These are phyloP conservation scores for Acrocalymma vagum DNA, from an alignment of 2,329 filamentous ascomycete species.

Conservation along the genomic window DNA sequence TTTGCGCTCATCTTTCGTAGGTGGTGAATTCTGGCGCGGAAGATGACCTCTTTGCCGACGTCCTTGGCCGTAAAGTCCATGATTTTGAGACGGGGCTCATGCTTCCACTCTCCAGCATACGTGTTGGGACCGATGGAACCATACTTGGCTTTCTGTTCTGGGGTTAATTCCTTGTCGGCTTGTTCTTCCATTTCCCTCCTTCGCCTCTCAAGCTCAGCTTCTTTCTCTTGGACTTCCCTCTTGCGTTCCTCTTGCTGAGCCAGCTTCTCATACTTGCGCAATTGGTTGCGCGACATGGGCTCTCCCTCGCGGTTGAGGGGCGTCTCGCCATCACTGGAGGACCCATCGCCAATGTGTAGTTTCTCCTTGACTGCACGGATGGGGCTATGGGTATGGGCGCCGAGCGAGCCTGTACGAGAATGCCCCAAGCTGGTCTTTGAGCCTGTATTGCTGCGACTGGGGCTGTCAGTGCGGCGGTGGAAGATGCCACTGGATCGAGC, in stretches of 20 bases:
- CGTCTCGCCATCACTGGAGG: slow-evolving; percentile 41
- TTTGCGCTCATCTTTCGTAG: slow-evolving; percentile 82
- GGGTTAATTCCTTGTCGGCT: slow-evolving; percentile 63
- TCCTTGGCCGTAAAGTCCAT: slow-evolving; percentile 61
- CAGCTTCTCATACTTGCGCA: slow-evolving; percentile 57
- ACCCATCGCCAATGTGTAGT: slow-evolving; percentile 45
- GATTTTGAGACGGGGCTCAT: slow-evolving; percentile 59
- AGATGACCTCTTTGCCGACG: slow-evolving; percentile 68
- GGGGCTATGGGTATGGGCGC: slow-evolving; percentile 41
- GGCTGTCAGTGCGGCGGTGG: slow-evolving; percentile 46
- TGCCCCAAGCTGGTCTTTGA: slow-evolving; percentile 27
- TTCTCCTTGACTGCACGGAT: slow-evolving; percentile 51
- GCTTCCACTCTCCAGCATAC: slow-evolving; percentile 61
- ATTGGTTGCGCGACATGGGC: slow-evolving; percentile 58
- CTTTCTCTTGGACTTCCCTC: slow-evolving; percentile 53
- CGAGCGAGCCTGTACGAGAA: slow-evolving; percentile 32
- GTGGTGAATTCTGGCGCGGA: slow-evolving; percentile 79
- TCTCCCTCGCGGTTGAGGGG: slow-evolving; percentile 60
- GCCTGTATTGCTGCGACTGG: slow-evolving; percentile 30
- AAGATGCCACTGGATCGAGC: slow-evolving; percentile 44
- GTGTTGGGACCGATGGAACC: slow-evolving; percentile 66
- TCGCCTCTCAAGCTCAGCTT: slow-evolving; percentile 55
- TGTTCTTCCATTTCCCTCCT: slow-evolving; percentile 57
- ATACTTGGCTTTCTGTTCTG: slow-evolving; percentile 67
- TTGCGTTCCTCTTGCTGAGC: slow-evolving; percentile 55